Conservation (phyloP, 164 flowering plant species). For the Chimonanthus praecox region DNA sequence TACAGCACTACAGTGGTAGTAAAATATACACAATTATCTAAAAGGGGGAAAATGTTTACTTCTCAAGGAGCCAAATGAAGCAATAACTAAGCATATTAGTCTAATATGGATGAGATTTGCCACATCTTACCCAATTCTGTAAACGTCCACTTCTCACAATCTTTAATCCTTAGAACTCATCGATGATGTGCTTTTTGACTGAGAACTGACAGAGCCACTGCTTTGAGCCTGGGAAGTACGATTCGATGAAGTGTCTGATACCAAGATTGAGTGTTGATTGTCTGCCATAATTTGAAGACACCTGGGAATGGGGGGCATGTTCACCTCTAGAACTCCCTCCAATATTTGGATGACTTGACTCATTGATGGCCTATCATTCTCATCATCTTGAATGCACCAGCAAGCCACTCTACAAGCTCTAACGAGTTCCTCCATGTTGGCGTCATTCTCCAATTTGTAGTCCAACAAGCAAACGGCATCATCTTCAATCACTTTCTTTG, state of each 20-base stretch:
- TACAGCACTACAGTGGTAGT: no score
- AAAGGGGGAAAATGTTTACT: no score
- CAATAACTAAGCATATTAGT: no score
- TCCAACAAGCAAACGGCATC: slow-evolving; percentile 22
- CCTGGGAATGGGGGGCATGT: slow-evolving; percentile 28
- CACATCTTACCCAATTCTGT: no score
- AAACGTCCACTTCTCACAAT: no score
- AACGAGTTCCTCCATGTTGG: slow-evolving; percentile 22
- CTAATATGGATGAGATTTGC: no score
- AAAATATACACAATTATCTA: no score
- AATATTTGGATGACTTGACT: slow-evolving; percentile 35
- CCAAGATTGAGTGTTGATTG: neutral
- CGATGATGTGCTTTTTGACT: neutral
- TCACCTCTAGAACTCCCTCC: slow-evolving; percentile 32
- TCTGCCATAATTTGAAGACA: slow-evolving; percentile 22
- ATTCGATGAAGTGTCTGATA: no score
- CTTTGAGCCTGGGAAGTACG: neutral
- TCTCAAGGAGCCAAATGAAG: no score
- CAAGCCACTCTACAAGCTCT: slow-evolving; percentile 29
- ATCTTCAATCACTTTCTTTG: slow-evolving; percentile 16
- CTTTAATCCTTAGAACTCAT: neutral
- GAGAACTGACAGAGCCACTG: neutral
- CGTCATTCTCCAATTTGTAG: slow-evolving; percentile 26
- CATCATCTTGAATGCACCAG: slow-evolving; percentile 36
- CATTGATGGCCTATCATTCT: slow-evolving; percentile 30